phyloP scores from a whole-genome alignment of 371 early-diverging fungal species.

The Rhizomucor pusillus region DNA sequence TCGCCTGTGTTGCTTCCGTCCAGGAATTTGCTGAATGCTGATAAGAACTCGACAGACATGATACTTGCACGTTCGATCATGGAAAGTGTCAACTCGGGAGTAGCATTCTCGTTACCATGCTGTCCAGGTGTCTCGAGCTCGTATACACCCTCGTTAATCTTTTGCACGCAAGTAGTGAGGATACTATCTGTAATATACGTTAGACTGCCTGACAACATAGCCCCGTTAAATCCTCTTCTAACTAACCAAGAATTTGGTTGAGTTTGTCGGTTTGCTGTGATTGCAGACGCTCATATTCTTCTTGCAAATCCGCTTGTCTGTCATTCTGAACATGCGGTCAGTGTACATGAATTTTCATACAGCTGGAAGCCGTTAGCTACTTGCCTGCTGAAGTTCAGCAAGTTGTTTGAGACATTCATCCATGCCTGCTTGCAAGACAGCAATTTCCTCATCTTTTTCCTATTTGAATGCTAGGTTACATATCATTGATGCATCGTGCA shows the following conservation, averaged over 20 bases:
- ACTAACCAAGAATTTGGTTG: constrained; percentile 75
- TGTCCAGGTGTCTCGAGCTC: constrained; percentile 78
- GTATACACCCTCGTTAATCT: constrained; percentile 85
- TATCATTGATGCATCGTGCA: neutral
- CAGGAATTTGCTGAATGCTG: constrained; percentile 71
- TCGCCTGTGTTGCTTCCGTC: constrained; percentile 74
- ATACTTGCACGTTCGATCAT: constrained; percentile 86
- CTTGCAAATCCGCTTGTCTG: constrained; percentile 62
- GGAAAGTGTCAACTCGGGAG: constrained; percentile 88
- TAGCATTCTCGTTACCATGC: constrained; percentile 84
- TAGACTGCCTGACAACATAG: too few relatives aligned
- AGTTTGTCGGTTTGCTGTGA: constrained; percentile 71
- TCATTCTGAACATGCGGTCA: constrained; percentile 21
- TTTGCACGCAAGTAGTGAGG: constrained; percentile 80
- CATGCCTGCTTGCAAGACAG: constrained; percentile 89
- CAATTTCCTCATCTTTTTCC: constrained; percentile 87
- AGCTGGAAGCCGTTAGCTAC: neutral
- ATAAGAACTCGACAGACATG: constrained; percentile 77
- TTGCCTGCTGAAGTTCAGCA: constrained; percentile 72
- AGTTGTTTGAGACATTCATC: constrained; percentile 91
- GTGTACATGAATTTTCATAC: neutral
- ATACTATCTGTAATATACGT: constrained; percentile 73
- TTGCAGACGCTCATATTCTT: constrained; percentile 61
- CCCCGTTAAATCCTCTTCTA: too few relatives aligned
- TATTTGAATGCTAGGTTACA: constrained; percentile 7